phyloP scores from a whole-genome alignment of 2,329 filamentous ascomycete genomes.

The Penicillium sp. region DNA sequence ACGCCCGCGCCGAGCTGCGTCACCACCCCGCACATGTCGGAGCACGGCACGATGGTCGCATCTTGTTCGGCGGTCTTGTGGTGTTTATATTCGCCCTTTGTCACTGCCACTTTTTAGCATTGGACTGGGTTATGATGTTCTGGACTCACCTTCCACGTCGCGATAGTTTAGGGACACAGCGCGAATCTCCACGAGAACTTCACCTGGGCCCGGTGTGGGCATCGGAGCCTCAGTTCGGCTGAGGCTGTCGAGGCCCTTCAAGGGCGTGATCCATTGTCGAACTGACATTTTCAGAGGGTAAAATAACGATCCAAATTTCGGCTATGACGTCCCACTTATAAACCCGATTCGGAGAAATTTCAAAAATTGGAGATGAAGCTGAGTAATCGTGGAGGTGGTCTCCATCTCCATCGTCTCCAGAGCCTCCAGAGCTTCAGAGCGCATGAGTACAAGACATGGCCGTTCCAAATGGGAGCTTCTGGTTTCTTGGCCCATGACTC shows the following conservation, averaged over 20 bases:
- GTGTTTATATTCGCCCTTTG: slow-evolving; percentile 67
- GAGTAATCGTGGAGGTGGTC: not conserved
- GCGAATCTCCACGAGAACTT: slow-evolving; percentile 56
- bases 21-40: slow-evolving; percentile 69
- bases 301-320: not conserved
- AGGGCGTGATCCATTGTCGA: slow-evolving; percentile 56
- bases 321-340: not conserved
- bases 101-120: slow-evolving; percentile 49
- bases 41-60: slow-evolving; percentile 62
- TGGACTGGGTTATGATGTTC: not conserved
- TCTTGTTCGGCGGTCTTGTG: slow-evolving; percentile 55
- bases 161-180: slow-evolving; percentile 58
- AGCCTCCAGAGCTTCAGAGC: not conserved
- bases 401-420: not conserved
- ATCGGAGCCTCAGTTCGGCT: slow-evolving; percentile 47
- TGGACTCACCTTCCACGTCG: slow-evolving; percentile 45
- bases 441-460: not conserved
- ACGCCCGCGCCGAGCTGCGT: slow-evolving; percentile 52
- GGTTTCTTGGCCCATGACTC: not conserved
- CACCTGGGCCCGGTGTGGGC: slow-evolving; percentile 52
- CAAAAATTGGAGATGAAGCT: slow-evolving; percentile 7
- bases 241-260: slow-evolving; percentile 60
- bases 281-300: slow-evolving; percentile 20
- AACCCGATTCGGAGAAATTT: slow-evolving; percentile 4
- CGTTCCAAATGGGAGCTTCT: not conserved